These are phyloP conservation scores for Pythium phragmitis DNA, from an alignment of 352 stramenopile species.

Conservation along the genomic window DNA sequence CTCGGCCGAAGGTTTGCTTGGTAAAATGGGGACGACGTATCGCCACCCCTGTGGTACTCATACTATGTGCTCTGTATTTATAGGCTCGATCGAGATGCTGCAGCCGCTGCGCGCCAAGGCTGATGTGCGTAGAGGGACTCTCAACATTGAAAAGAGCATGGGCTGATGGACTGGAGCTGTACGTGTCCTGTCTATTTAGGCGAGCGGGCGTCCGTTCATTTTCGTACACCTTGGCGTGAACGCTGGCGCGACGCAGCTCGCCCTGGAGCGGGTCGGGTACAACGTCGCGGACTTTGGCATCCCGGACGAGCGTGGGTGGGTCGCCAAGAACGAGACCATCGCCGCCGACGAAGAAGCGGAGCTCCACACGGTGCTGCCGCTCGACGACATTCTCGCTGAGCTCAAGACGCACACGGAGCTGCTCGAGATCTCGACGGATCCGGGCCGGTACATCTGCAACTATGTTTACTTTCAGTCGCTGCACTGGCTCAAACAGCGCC, in stretches of 20 bases:
- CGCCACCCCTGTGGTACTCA: not conserved
- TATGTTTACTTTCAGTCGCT: slow-evolving; percentile 84
- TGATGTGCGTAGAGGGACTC: slow-evolving; percentile 27
- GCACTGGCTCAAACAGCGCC: slow-evolving; percentile 48
- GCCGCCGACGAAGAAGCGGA: slow-evolving; percentile 39
- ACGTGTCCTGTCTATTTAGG: slow-evolving; percentile 28
- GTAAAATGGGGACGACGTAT: not conserved
- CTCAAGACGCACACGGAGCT: not conserved
- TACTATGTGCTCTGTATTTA: not conserved
- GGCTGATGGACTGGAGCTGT: not conserved
- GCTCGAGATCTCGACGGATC: slow-evolving; percentile 58
- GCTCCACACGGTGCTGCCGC: slow-evolving; percentile 49
- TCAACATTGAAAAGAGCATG: not conserved
- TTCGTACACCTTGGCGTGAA: slow-evolving; percentile 79
- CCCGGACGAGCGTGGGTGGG: slow-evolving; percentile 71
- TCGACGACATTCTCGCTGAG: slow-evolving; percentile 52
- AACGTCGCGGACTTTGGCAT: slow-evolving; percentile 83
- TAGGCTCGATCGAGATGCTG: slow-evolving; percentile 40
- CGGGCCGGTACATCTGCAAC: slow-evolving; percentile 86
- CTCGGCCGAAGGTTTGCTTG: slow-evolving; percentile 43
- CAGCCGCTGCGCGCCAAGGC: slow-evolving; percentile 35
- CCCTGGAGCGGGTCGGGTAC: slow-evolving; percentile 71
- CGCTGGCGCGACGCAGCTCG: slow-evolving; percentile 41
- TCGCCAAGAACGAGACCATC: slow-evolving; percentile 58
- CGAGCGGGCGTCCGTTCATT: slow-evolving; percentile 45